These are phyloP conservation scores for Hypericum androsaemum DNA, from an alignment of 345 rosid species.

Conservation along the genomic window DNA sequence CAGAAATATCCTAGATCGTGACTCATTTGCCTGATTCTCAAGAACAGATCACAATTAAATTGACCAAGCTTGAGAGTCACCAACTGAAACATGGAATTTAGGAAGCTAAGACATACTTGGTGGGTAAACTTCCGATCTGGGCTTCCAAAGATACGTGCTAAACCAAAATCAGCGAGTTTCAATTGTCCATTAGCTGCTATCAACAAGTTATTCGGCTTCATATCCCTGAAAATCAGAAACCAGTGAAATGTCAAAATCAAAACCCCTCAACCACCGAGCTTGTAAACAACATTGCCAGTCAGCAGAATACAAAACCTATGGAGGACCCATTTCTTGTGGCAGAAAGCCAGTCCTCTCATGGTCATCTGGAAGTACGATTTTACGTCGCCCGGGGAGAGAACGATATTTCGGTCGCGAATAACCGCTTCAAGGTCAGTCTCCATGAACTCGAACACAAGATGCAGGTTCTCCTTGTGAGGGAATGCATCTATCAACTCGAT, in stretches of 20 bases:
- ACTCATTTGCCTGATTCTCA: no score
- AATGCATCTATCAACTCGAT: conserved; percentile 82
- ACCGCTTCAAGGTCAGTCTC: conserved; percentile 97
- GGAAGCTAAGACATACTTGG: conserved; percentile 43
- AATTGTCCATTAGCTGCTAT: conserved; percentile 78
- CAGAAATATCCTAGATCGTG: no score
- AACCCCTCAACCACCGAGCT: conserved; percentile 10
- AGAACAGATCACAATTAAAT: no score
- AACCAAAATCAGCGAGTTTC: conserved; percentile 92
- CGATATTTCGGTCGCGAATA: conserved; percentile 74
- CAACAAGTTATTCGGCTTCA: conserved; percentile 95
- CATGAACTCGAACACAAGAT: conserved; percentile 95
- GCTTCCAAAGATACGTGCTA: conserved; percentile 88
- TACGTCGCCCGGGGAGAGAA: conserved; percentile 88
- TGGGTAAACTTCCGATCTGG: conserved; percentile 85
- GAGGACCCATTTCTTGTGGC: conserved; percentile 94
- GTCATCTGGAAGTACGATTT: conserved; percentile 89
- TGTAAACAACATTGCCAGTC: neutral
- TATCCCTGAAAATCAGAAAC: conserved; percentile 48
- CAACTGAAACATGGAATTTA: neutral
- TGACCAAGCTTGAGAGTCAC: no score
- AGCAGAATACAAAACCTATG: conserved; percentile 47
- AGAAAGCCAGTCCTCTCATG: conserved; percentile 71
- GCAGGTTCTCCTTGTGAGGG: conserved; percentile 92
- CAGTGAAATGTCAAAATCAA: conserved; percentile 4